A percentile compares a stretch with the other conserved stretches of the same genome.
Conservation (phyloP, 176 grass and related monocot genomes). For the Carex kokanica region DNA sequence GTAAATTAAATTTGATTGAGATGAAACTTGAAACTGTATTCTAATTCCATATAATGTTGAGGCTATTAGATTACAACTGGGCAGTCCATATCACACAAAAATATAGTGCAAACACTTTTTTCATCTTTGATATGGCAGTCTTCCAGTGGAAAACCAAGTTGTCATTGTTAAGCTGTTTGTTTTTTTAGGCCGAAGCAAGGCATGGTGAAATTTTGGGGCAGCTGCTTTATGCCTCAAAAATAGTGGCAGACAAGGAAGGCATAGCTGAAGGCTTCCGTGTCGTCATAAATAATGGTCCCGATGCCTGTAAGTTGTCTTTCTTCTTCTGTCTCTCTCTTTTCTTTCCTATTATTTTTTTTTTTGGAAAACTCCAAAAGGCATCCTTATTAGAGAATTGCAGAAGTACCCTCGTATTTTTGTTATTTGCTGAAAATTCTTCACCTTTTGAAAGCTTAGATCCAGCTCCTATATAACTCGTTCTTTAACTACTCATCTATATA, state of each 20-base stretch:
- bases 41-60: neutral
- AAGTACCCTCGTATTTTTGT: neutral
- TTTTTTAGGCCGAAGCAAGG: slow-evolving; percentile 67
- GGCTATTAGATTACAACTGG: neutral
- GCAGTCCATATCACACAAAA: neutral
- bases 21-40: neutral
- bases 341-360: neutral
- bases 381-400: neutral
- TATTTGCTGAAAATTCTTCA: neutral
- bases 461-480: neutral
- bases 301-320: slow-evolving; percentile 64
- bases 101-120: neutral
- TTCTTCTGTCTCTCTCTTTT: neutral
- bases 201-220: slow-evolving; percentile 75
- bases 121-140: neutral
- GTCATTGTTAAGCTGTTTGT: neutral
- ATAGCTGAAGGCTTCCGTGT: slow-evolving; percentile 61
- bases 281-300: slow-evolving; percentile 78
- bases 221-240: slow-evolving; percentile 66
- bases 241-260: slow-evolving; percentile 92
- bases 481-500: neutral
- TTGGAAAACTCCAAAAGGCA: neutral
- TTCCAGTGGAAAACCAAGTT: neutral
- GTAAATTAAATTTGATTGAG: neutral
- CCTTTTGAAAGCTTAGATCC: neutral